A percentile compares a stretch with the other conserved stretches of the same genome.
Evolutionary conservation across 306 rosid species (phyloP).

Genomic region (Spatholobus suberectus): DNA sequence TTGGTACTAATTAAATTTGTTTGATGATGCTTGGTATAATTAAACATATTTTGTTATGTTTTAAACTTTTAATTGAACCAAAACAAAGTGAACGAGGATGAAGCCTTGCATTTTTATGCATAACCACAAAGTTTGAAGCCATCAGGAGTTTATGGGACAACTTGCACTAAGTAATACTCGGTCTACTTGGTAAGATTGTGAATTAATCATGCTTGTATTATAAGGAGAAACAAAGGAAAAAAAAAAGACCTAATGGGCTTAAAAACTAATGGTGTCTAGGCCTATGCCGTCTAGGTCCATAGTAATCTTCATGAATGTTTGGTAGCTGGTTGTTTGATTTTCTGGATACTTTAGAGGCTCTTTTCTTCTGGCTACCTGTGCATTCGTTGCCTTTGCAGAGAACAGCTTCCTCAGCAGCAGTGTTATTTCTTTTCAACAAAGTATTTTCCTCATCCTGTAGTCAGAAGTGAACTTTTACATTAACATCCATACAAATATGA

Average conservation of each 20-base stretch:
- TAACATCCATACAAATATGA: neutral
- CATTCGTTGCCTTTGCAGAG: conserved; percentile 53
- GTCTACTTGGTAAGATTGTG: neutral
- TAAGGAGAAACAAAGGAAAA: conserved; percentile 2
- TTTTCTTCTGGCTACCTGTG: conserved; percentile 75
- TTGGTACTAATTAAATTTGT: conserved; percentile 19
- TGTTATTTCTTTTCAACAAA: conserved; percentile 32
- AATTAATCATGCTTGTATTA: conserved; percentile 7
- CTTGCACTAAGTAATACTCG: conserved; percentile 3
- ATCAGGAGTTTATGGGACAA: conserved; percentile 30
- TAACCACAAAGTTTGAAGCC: neutral
- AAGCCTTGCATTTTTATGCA: conserved; percentile 34
- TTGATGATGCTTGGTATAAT: neutral
- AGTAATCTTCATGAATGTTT: conserved; percentile 79
- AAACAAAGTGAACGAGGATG: neutral
- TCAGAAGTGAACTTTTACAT: conserved; percentile 29
- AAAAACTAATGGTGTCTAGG: conserved; percentile 62
- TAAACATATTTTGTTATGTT: neutral
- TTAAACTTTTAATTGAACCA: conserved; percentile 1
- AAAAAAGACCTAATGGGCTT: neutral
- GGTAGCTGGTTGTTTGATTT: conserved; percentile 63
- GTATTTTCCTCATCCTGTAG: conserved; percentile 51
- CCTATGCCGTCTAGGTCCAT: conserved; percentile 71
- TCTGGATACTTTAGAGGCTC: conserved; percentile 58
- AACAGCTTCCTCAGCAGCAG: conserved; percentile 35